Conservation (phyloP, 1,284 basidiomycete genomes). For the Puccinia novopanici region DNA sequence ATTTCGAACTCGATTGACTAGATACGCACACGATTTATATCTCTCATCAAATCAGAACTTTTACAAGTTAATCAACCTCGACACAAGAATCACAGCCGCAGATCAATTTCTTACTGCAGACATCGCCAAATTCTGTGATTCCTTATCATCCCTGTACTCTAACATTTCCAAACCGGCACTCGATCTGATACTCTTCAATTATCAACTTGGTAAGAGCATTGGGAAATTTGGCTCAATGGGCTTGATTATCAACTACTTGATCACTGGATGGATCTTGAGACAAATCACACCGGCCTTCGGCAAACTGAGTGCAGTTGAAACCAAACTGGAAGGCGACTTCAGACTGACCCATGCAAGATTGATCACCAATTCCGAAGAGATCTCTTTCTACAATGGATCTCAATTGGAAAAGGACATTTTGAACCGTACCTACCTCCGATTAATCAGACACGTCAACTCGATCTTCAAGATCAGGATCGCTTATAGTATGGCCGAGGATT, state of each 20-base stretch:
- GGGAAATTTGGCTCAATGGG: slow-evolving; percentile 74
- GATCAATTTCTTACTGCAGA: slow-evolving; percentile 77
- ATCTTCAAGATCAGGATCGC: slow-evolving; percentile 78
- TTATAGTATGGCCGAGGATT: slow-evolving; percentile 83
- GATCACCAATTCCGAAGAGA: slow-evolving; percentile 87
- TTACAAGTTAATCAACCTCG: slow-evolving; percentile 63
- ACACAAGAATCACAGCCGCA: slow-evolving; percentile 55
- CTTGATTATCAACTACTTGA: slow-evolving; percentile 80
- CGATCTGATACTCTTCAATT: slow-evolving; percentile 89
- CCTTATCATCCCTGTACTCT: slow-evolving; percentile 79
- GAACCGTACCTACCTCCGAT: slow-evolving; percentile 72
- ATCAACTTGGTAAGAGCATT: slow-evolving; percentile 81
- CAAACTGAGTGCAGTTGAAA: slow-evolving; percentile 82
- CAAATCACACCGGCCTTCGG: slow-evolving; percentile 91
- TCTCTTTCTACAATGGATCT: slow-evolving; percentile 94
- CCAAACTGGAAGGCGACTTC: slow-evolving; percentile 81
- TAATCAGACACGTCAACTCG: slow-evolving; percentile 85
- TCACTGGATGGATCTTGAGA: slow-evolving; percentile 78
- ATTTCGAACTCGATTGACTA: slow-evolving; percentile 81
- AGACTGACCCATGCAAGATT: slow-evolving; percentile 82
- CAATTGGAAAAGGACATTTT: slow-evolving; percentile 80
- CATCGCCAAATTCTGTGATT: slow-evolving; percentile 84
- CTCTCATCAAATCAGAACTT: slow-evolving; percentile 70
- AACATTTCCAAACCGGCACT: slow-evolving; percentile 81
- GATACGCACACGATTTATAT: slow-evolving; percentile 91